Evolutionary conservation across 1,139 yeast genomes (phyloP).

Genomic region (Debaryomycetaceae sp.): DNA sequence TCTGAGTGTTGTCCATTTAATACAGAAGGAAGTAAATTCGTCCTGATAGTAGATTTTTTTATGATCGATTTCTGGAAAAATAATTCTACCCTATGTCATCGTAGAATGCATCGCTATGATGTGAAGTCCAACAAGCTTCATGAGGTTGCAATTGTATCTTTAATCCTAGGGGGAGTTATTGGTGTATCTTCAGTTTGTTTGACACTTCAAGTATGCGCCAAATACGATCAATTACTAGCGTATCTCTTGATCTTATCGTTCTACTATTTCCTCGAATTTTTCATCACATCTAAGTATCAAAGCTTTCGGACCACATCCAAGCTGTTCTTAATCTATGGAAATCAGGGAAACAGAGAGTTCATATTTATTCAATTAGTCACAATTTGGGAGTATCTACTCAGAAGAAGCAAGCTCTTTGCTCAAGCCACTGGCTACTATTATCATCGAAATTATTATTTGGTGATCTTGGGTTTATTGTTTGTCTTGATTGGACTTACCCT

Average conservation of each 20-base stretch:
- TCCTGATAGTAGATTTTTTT: no score
- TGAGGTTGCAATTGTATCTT: slow-evolving; percentile 20
- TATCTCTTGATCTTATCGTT: slow-evolving; percentile 20
- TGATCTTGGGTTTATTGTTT: slow-evolving; percentile 13
- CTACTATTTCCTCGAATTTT: slow-evolving; percentile 31
- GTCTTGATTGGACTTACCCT: slow-evolving; percentile 21
- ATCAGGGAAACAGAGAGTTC: slow-evolving; percentile 32
- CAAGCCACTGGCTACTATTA: slow-evolving; percentile 1
- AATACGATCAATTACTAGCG: slow-evolving; percentile 9
- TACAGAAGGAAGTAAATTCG: neutral
- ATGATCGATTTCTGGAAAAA: no score
- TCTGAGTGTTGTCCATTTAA: neutral
- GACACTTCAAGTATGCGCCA: neutral
- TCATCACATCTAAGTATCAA: slow-evolving; percentile 25
- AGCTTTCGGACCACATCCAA: slow-evolving; percentile 21
- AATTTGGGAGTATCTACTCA: slow-evolving; percentile 22
- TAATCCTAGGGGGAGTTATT: slow-evolving; percentile 18
- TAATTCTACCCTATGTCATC: no score
- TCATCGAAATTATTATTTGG: neutral
- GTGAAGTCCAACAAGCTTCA: slow-evolving; percentile 18
- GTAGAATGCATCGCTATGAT: slow-evolving; percentile 10
- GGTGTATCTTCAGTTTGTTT: slow-evolving; percentile 9
- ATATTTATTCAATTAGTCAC: slow-evolving; percentile 27
- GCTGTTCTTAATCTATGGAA: slow-evolving; percentile 38
- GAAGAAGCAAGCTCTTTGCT: slow-evolving; percentile 4